A percentile compares a stretch with the other conserved stretches of the same genome.
Conservation (phyloP, 257 asterid species). For the Ilex asprella region DNA sequence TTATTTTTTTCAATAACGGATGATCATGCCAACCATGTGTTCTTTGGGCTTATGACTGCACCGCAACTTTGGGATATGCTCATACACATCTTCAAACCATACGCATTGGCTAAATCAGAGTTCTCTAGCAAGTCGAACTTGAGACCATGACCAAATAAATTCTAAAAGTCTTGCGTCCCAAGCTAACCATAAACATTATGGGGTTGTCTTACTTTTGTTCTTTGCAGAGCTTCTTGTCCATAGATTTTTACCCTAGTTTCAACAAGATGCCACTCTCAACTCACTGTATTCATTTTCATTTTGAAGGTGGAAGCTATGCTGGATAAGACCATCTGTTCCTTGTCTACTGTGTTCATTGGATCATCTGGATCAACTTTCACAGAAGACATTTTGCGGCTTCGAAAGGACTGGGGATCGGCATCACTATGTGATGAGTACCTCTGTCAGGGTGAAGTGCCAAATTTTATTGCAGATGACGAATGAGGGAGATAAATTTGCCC, state of each 20-base stretch:
- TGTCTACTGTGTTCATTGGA: constrained; percentile 83
- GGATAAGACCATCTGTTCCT: constrained; percentile 91
- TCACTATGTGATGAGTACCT: constrained; percentile 83
- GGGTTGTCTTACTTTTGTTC: too few relatives aligned
- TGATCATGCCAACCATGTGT: too few relatives aligned
- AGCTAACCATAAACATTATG: too few relatives aligned
- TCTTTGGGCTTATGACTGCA: too few relatives aligned
- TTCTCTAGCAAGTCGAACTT: neutral
- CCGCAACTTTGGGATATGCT: too few relatives aligned
- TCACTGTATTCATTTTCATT: neutral
- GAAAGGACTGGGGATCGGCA: constrained; percentile 89
- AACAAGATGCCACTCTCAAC: neutral
- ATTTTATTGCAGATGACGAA: constrained; percentile 78
- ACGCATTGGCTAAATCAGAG: neutral
- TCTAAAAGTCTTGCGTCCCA: too few relatives aligned
- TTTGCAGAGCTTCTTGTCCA: neutral
- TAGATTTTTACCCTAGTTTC: neutral
- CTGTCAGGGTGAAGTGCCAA: constrained; percentile 76
- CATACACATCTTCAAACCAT: too few relatives aligned
- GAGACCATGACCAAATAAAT: too few relatives aligned
- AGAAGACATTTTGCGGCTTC: constrained; percentile 82
- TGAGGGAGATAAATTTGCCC: constrained; percentile 11
- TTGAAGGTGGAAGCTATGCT: constrained; percentile 95
- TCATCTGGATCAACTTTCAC: constrained; percentile 94
- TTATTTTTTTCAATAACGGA: too few relatives aligned